Base-by-base conservation (phyloP, 352 stramenopile species). In the Pythium aquatile region DNA sequence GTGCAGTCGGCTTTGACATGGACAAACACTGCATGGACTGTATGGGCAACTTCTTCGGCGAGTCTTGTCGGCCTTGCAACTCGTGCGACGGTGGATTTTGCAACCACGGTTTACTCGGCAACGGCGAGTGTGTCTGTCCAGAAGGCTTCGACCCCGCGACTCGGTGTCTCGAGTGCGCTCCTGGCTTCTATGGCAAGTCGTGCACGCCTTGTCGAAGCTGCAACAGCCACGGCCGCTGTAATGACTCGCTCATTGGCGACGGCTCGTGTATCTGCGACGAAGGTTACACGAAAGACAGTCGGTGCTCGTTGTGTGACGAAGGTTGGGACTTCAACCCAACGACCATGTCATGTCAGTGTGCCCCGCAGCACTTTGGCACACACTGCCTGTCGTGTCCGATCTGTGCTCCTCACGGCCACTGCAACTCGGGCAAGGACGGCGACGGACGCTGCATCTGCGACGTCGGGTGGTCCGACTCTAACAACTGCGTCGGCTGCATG, bases 401-500 rank as follows among this genome's bases (percentile, higher is more conserved):
- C 39, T 95, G 86, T 60, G 84, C 85, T 5, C 86, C 86, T 10
- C 86, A 95, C 55, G 86, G 86, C 7, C 86, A 90, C 56, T 95
- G 86, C 65, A 93, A 93, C 60, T 87, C 81, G 6, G 86, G 86
- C 5, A 82, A 84, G 20, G 84, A 95, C 48, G 86, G 88, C 44
- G 85, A 95, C 29, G 88, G 88, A 1, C 77, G 83, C 2, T 96
- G 88, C 54, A 93, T 94, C 33, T 96, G 88, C 62, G 81, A 94
- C 33, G 64, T 87, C 26, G 88, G 87, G 10, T 96, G 86, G 85
- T 92, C 85, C 13, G 79, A 92, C 58, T 96, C 87, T 13, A 93
- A 93, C 72, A 93, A 94, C 54, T 96, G 88, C 58, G 88, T 94
- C 44, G 85, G 86, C 8, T 96, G 88, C 58, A 94, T 94, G 83